Base-by-base conservation (phyloP, 2,329 filamentous ascomycete genomes). In the Hypoxylon sp. region DNA sequence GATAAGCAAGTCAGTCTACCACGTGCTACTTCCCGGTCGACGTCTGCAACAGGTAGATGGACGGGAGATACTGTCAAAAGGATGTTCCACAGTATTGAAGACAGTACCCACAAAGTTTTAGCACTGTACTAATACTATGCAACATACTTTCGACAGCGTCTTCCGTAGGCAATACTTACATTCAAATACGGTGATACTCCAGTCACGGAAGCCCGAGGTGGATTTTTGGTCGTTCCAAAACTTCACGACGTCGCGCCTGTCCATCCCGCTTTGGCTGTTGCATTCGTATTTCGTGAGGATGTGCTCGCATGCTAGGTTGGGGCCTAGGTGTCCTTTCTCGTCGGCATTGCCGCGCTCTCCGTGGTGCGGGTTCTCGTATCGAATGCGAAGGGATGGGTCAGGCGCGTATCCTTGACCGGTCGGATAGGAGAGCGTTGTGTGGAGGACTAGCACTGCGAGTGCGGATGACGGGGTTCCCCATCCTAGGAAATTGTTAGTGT, bases 221-320 rank as follows among this genome's bases (percentile, higher is more conserved):
- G 41, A n/a, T 15, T 40, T 40, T 25, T 52, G 49, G 9, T 34
- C 29, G 5, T 12, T 30, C 17, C 11, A 40, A 12, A 51, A 35
- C 2, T 30, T 32, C n/a, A 36, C 7, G 2, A 44, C 20, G 7
- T 51, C 41, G 8, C 30, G 35, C 7, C 45, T 23, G 6, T 13
- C 19, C 13, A 51, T 31, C 8, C 48, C 48, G n/a, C 35, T 41
- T 31, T 41, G 35, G 15, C 27, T 13, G 7, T 11, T 16, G 13
- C 12, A 19, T 36, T 46, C 35, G 25, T 51, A 46, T 30, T 45
- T 41, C 9, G 35, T 5, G 13, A 51, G 35, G n/a, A 51, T 35
- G n/a, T 7, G 16, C 15, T 51, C 48, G 23, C 48, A 46, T 4
- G 30, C 35, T 13, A 21, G 21, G 5, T 27, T 5, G 4, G 12